A percentile compares a stretch with the other conserved stretches of the same genome.
Evolutionary conservation across 179 eudicot genomes (phyloP).

Genomic region (Drosera spatulata): DNA sequence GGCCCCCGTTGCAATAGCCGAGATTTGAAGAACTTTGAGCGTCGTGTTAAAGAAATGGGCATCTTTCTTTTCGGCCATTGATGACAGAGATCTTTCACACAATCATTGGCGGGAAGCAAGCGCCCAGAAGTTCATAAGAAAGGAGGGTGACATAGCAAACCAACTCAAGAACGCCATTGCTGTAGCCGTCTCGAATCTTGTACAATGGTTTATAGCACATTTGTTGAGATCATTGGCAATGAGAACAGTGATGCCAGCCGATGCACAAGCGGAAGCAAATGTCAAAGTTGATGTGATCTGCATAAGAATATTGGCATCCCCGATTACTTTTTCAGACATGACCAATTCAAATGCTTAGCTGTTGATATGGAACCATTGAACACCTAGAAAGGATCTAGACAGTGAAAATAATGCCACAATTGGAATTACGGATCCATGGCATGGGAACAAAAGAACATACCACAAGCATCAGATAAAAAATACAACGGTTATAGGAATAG

Average conservation of each 20-base stretch:
- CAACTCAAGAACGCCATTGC: slow-evolving; percentile 32
- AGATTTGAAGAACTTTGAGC: too few relatives aligned
- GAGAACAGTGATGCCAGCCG: slow-evolving; percentile 27
- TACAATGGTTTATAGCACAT: slow-evolving; percentile 20
- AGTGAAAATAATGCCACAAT: too few relatives aligned
- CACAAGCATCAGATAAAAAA: too few relatives aligned
- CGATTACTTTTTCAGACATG: too few relatives aligned
- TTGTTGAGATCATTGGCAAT: slow-evolving; percentile 21
- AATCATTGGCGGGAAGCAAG: slow-evolving; percentile 16
- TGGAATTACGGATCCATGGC: too few relatives aligned
- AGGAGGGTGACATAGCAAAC: slow-evolving; percentile 17
- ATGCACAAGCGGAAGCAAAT: slow-evolving; percentile 28
- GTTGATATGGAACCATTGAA: too few relatives aligned
- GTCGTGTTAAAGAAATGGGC: too few relatives aligned
- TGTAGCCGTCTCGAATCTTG: slow-evolving; percentile 23
- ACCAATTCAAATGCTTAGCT: too few relatives aligned
- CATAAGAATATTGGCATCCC: neutral
- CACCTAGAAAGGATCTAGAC: too few relatives aligned
- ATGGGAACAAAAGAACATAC: too few relatives aligned
- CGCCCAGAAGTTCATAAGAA: slow-evolving; percentile 27
- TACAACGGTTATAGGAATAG: too few relatives aligned
- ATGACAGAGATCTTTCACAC: neutral
- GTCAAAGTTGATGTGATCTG: slow-evolving; percentile 31
- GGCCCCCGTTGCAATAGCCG: too few relatives aligned
- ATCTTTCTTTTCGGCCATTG: slow-evolving; percentile 29